Evolutionary conservation across 495 filamentous ascomycete species (phyloP).

Genomic region (Trichoderma orchidacearum): DNA sequence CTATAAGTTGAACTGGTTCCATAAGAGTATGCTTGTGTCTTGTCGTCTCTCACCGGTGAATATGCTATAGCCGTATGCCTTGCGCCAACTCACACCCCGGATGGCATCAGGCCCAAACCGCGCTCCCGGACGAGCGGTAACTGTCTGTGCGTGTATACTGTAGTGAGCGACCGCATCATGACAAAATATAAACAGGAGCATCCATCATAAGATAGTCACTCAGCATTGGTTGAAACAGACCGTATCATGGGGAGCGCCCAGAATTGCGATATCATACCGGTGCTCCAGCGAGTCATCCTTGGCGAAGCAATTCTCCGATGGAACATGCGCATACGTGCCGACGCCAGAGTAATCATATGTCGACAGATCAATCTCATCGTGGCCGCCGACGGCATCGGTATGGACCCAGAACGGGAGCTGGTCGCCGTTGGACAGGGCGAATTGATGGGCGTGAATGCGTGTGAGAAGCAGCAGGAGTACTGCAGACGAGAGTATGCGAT

Average conservation of each 20-base stretch:
- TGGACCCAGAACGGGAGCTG: background rate
- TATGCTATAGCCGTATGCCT: slow-evolving; percentile 13
- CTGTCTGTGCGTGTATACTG: slow-evolving; percentile 9
- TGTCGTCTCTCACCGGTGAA: slow-evolving; percentile 19
- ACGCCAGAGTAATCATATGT: background rate
- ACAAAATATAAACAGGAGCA: background rate
- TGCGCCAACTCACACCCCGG: slow-evolving; percentile 45
- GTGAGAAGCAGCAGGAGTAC: background rate
- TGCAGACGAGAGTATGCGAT: background rate
- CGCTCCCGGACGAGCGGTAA: slow-evolving; percentile 50
- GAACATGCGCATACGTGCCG: slow-evolving; percentile 60
- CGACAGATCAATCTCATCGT: background rate
- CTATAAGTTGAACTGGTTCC: no score
- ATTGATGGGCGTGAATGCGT: background rate
- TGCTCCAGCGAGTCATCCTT: slow-evolving; percentile 42
- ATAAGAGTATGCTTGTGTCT: no score
- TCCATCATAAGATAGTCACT: background rate
- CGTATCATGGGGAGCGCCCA: slow-evolving; percentile 49
- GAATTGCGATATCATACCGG: slow-evolving; percentile 70
- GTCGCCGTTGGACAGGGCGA: background rate
- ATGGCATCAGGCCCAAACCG: slow-evolving; percentile 75
- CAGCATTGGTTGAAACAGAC: slow-evolving; percentile 8
- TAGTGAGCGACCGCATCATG: background rate
- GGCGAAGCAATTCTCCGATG: slow-evolving; percentile 67
- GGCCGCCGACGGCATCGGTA: background rate